Percentiles rank a stretch among this genome's conserved stretches.
Conservation (phyloP, 2,329 filamentous ascomycete genomes). For the Albifimbria verrucaria region DNA sequence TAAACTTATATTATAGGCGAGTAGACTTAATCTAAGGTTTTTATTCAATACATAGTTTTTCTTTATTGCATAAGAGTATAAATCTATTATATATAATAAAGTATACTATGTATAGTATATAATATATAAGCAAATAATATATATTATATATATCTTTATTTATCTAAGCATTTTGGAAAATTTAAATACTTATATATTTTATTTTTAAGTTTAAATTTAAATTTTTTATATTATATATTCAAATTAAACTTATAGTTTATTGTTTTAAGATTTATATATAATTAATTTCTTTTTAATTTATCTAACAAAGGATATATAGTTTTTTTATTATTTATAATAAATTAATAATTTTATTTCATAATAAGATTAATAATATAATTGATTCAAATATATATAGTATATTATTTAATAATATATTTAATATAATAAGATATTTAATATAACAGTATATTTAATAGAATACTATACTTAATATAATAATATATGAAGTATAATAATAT, state of each 20-base stretch:
- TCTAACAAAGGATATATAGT: too few species aligned
- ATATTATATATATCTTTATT: slow-evolving; percentile 3
- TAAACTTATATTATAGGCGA: neutral
- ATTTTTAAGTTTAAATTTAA: neutral
- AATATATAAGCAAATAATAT: too few species aligned
- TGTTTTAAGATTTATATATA: neutral
- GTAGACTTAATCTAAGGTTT: neutral
- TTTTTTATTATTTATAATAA: too few species aligned
- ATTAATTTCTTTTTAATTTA: too few species aligned
- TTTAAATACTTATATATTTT: neutral
- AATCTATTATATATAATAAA: too few species aligned
- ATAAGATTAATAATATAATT: slow-evolving; percentile 1
- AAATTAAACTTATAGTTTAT: neutral
- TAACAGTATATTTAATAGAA: too few species aligned
- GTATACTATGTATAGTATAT: too few species aligned
- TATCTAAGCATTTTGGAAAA: neutral
- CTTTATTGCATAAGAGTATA: too few species aligned
- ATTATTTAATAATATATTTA: neutral
- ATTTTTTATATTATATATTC: neutral
- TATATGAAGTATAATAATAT: too few species aligned
- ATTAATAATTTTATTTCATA: too few species aligned
- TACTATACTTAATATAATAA: too few species aligned
- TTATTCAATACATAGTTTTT: too few species aligned
- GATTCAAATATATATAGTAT: neutral
- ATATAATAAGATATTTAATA: neutral